Conservation (phyloP, 192 early-diverging fungal genomes). For the Podila epigama region DNA sequence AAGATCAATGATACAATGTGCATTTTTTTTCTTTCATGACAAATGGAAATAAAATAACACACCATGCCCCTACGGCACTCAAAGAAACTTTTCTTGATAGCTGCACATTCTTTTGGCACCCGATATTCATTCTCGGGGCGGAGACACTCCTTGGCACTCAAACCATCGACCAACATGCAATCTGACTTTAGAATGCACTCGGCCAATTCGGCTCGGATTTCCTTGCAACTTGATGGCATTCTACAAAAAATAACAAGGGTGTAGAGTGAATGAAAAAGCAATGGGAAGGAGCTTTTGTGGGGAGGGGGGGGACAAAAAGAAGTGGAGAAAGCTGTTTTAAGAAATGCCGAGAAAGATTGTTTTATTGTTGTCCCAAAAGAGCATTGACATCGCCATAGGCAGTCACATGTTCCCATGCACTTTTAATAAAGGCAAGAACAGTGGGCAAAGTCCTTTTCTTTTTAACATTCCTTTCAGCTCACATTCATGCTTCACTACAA, state of each 20-base stretch:
- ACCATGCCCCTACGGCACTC: slow-evolving; percentile 67
- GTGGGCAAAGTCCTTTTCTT: neutral
- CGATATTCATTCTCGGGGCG: slow-evolving; percentile 55
- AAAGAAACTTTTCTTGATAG: slow-evolving; percentile 62
- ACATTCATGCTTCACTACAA: neutral
- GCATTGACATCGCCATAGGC: too few relatives aligned
- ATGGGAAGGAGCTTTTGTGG: too few relatives aligned
- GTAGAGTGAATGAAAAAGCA: neutral
- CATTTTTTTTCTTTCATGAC: neutral
- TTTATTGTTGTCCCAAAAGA: too few relatives aligned
- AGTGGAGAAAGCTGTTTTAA: too few relatives aligned
- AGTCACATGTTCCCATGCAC: too few relatives aligned
- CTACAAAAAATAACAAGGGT: neutral
- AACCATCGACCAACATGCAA: slow-evolving; percentile 57
- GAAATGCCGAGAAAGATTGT: too few relatives aligned
- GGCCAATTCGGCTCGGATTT: slow-evolving; percentile 60
- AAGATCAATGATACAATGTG: neutral
- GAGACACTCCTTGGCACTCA: slow-evolving; percentile 60
- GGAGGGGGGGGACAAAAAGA: too few relatives aligned
- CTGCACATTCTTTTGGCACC: slow-evolving; percentile 60
- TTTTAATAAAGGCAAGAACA: too few relatives aligned
- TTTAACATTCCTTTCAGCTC: neutral
- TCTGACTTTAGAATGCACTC: slow-evolving; percentile 67
- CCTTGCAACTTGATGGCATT: slow-evolving; percentile 68
- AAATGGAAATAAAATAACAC: neutral